Evolutionary conservation across 1,139 yeast genomes (phyloP).

Genomic region (Diutina siamensis): DNA sequence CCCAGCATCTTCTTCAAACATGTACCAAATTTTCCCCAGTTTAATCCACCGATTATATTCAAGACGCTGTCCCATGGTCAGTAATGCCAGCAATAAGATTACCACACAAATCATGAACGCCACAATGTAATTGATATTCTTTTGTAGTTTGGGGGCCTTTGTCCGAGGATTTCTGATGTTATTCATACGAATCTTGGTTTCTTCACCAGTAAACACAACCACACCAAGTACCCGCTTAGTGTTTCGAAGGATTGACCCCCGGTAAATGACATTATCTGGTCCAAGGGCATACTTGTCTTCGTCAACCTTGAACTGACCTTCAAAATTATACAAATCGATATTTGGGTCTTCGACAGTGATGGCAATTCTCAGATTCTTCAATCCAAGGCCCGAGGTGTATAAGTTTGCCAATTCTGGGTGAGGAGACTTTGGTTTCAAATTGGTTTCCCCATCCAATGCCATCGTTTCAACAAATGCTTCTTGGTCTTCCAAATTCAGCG

Average conservation of each 20-base stretch:
- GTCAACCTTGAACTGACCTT: constrained; percentile 46
- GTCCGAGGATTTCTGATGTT: constrained; percentile 81
- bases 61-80: constrained; percentile 68
- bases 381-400: constrained; percentile 37
- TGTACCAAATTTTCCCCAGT: constrained; percentile 58
- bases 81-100: constrained; percentile 59
- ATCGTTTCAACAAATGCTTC: constrained; percentile 87
- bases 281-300: constrained; percentile 45
- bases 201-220: constrained; percentile 90
- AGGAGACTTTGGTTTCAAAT: constrained; percentile 64
- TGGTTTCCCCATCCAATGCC: constrained; percentile 97
- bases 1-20: constrained; percentile 66
- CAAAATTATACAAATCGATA: constrained; percentile 80
- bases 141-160: constrained; percentile 87
- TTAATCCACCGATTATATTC: constrained; percentile 23
- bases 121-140: constrained; percentile 72
- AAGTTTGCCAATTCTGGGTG: constrained; percentile 46
- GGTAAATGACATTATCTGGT: constrained; percentile 68
- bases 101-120: constrained; percentile 82
- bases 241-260: constrained; percentile 84
- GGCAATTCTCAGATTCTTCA: constrained; percentile 39
- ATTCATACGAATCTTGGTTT: constrained; percentile 91
- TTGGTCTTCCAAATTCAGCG: constrained; percentile 38
- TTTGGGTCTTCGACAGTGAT: constrained; percentile 85
- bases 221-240: constrained; percentile 65